Conservation (phyloP, 2,329 filamentous ascomycete genomes). For the Thielaviopsis musarum region DNA sequence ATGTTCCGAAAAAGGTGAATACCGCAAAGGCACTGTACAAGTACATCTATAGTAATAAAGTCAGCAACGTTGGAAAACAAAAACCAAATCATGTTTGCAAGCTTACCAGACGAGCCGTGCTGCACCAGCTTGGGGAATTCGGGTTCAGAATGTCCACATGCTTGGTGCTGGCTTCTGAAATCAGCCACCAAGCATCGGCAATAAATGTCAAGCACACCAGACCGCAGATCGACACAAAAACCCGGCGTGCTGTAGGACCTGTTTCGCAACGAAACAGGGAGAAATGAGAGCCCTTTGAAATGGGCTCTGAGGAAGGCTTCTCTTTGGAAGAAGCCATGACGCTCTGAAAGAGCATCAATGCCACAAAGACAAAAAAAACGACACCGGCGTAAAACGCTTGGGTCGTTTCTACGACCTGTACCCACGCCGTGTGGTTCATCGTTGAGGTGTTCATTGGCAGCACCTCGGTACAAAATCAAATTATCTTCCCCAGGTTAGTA, state of each 20-base stretch:
- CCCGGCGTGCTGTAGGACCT: slow-evolving; percentile 5
- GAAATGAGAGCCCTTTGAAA: neutral
- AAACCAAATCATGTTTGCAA: neutral
- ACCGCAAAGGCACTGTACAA: slow-evolving; percentile 6
- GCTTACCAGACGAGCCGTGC: slow-evolving; percentile 7
- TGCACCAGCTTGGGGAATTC: slow-evolving; percentile 3
- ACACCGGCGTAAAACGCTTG: neutral
- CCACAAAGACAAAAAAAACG: neutral
- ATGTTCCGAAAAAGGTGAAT: slow-evolving; percentile 7
- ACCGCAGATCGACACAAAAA: slow-evolving; percentile 7
- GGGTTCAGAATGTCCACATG: slow-evolving; percentile 4
- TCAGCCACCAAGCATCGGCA: slow-evolving; percentile 6
- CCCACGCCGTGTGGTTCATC: neutral
- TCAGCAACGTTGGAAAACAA: neutral
- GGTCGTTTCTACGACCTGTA: neutral
- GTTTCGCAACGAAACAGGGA: slow-evolving; percentile 7
- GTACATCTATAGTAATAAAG: slow-evolving; percentile 4
- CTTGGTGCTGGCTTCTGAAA: slow-evolving; percentile 1
- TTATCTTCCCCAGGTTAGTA: neutral
- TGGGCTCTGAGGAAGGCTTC: neutral
- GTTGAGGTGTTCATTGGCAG: neutral
- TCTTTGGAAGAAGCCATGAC: neutral
- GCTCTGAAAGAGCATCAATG: neutral
- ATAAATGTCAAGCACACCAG: slow-evolving; percentile 3
- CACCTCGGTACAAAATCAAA: neutral